These are phyloP conservation scores for Candida chauliodis DNA, from an alignment of 805 yeast species.

Conservation along the genomic window DNA sequence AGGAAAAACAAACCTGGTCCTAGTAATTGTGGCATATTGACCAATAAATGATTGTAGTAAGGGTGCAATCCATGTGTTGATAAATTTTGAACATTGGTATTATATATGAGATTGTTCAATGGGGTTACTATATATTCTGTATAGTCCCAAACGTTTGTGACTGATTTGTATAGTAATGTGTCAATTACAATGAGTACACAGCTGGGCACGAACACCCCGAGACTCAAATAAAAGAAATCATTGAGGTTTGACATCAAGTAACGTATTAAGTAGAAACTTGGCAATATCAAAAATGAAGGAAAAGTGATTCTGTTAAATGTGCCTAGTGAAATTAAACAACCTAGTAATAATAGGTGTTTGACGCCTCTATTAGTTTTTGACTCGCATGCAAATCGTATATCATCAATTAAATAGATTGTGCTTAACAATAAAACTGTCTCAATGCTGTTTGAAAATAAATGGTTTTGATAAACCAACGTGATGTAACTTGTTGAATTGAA, in stretches of 20 bases:
- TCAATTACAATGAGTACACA: slow-evolving; percentile 48
- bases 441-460: slow-evolving; percentile 82
- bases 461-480: slow-evolving; percentile 77
- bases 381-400: slow-evolving; percentile 26
- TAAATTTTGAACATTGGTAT: slow-evolving; percentile 55
- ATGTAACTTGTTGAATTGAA: slow-evolving; percentile 61
- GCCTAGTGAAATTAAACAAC: slow-evolving; percentile 58
- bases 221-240: slow-evolving; percentile 25
- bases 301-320: slow-evolving; percentile 84
- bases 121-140: slow-evolving; percentile 60
- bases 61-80: slow-evolving; percentile 82
- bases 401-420: slow-evolving; percentile 48
- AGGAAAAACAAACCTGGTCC: slow-evolving; percentile 68
- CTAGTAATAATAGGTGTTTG: slow-evolving; percentile 33
- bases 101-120: slow-evolving; percentile 71
- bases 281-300: slow-evolving; percentile 67
- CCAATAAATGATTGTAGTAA: slow-evolving; percentile 63
- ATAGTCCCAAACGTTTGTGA: slow-evolving; percentile 7
- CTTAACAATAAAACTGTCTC: slow-evolving; percentile 62
- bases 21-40: slow-evolving; percentile 74
- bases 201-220: slow-evolving; percentile 35
- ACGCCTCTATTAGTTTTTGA: slow-evolving; percentile 4
- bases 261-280: slow-evolving; percentile 46
- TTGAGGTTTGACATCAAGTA: slow-evolving; percentile 34
- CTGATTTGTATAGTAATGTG: slow-evolving; percentile 37